A percentile compares a stretch with the other conserved stretches of the same genome.
Evolutionary conservation across 805 yeast genomes (phyloP).

Genomic region (Suhomyces sp.): DNA sequence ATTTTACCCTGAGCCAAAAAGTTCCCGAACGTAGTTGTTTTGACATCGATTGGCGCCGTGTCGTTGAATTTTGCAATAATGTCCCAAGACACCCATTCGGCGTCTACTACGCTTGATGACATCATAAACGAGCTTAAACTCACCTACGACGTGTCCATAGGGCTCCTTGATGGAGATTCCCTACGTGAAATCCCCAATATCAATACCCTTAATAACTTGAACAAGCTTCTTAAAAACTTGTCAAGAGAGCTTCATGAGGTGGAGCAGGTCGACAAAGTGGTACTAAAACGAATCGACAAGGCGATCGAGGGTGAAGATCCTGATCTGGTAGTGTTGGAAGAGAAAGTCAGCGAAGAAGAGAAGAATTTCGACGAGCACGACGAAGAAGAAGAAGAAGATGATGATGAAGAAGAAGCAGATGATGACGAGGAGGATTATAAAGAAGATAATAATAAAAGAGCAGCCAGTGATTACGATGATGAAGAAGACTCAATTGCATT

Average conservation of each 20-base stretch:
- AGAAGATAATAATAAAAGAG: background rate
- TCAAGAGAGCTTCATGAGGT: constrained; percentile 36
- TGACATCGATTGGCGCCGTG: background rate
- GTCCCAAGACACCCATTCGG: constrained; percentile 16
- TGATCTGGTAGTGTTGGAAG: constrained; percentile 3
- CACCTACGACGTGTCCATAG: constrained; percentile 56
- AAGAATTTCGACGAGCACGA: constrained; percentile 5
- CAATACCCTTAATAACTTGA: constrained; percentile 44
- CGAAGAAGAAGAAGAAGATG: constrained; percentile 11
- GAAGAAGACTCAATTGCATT: constrained; percentile 7
- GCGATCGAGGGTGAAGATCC: constrained; percentile 2
- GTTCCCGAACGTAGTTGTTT: background rate
- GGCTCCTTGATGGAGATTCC: constrained; percentile 58
- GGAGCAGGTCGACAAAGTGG: constrained; percentile 28
- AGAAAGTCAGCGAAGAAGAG: background rate
- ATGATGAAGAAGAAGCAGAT: constrained; percentile 7
- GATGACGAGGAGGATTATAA: constrained; percentile 10
- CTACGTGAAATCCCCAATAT: constrained; percentile 42
- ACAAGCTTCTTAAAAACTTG: constrained; percentile 40
- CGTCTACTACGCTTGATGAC: constrained; percentile 46
- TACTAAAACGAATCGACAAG: constrained; percentile 19
- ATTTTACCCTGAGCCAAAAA: background rate
- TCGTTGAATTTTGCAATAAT: background rate
- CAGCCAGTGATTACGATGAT: constrained; percentile 1
- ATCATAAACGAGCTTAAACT: constrained; percentile 52